Conservation (phyloP, 2,329 filamentous ascomycete species). For the Stagonosporopsis tanaceti region DNA sequence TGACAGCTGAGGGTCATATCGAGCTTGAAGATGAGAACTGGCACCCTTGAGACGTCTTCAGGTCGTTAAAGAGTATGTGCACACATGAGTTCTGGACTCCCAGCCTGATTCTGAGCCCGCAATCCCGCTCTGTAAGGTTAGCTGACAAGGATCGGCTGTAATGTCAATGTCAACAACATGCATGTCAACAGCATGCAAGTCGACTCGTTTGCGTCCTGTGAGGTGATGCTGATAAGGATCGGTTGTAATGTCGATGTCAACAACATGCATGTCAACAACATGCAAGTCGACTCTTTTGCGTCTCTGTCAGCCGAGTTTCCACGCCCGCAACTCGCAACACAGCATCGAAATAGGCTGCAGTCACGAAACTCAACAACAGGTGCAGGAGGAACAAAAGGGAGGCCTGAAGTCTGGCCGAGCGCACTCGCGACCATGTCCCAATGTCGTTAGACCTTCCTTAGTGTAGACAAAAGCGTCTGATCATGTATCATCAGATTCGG, state of each 20-base stretch:
- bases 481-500: constrained; percentile 13
- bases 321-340: constrained; percentile 4
- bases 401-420: constrained; percentile 14
- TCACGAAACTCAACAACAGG: constrained; percentile 4
- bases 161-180: too few relatives aligned
- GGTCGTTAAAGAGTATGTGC: too few relatives aligned
- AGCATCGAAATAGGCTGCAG: constrained; percentile 5
- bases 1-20: constrained; percentile 4
- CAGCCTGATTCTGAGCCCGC: not conserved
- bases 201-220: not conserved
- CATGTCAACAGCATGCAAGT: not conserved
- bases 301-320: not conserved
- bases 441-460: constrained; percentile 6
- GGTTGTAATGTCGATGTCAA: not conserved
- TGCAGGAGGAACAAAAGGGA: not conserved
- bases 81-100: not conserved
- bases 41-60: not conserved
- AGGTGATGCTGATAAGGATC: not conserved
- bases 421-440: constrained; percentile 14
- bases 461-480: constrained; percentile 5
- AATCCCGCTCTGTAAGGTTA: not conserved
- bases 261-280: not conserved
- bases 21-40: not conserved
- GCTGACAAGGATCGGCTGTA: not conserved
- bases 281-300: not conserved